These are phyloP conservation scores for Cyberlindnera petersonii DNA, from an alignment of 805 yeast species.

Conservation along the genomic window DNA sequence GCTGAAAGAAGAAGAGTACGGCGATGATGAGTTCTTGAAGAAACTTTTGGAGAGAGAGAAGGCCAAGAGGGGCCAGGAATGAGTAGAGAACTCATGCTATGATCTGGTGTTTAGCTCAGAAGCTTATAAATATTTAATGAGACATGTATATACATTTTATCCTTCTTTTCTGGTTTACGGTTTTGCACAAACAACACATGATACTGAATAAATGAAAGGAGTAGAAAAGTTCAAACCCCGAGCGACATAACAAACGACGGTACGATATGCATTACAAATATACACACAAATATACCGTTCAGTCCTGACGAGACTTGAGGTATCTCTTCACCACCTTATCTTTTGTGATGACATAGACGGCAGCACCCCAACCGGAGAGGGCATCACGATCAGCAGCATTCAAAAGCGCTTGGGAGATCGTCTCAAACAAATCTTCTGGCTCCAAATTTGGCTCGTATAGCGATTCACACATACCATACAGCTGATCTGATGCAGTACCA, in stretches of 20 bases:
- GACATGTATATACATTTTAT: slow-evolving; percentile 5
- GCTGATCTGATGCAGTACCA: slow-evolving; percentile 96
- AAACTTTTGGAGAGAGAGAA: slow-evolving; percentile 56
- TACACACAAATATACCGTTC: slow-evolving; percentile 2
- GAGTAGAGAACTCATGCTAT: no score
- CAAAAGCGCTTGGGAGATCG: slow-evolving; percentile 87
- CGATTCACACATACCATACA: slow-evolving; percentile 98
- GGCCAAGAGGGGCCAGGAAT: slow-evolving; percentile 30
- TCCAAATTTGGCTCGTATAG: slow-evolving; percentile 90
- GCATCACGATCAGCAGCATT: slow-evolving; percentile 98
- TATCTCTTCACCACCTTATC: slow-evolving; percentile 86
- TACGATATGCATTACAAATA: slow-evolving; percentile 3
- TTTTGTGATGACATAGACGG: slow-evolving; percentile 86
- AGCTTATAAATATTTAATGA: background rate
- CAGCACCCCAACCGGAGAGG: slow-evolving; percentile 97
- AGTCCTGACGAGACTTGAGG: slow-evolving; percentile 95
- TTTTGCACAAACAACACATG: no score
- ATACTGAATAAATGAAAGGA: no score
- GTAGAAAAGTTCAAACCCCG: no score
- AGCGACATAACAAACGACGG: background rate
- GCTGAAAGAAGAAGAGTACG: slow-evolving; percentile 73
- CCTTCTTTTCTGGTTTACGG: no score
- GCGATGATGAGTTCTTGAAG: slow-evolving; percentile 67
- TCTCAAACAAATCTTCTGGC: slow-evolving; percentile 94
- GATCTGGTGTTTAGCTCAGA: no score